Evolutionary conservation across 768 basidiomycete genomes (phyloP).

Genomic region (Coprinellus micaceus): DNA sequence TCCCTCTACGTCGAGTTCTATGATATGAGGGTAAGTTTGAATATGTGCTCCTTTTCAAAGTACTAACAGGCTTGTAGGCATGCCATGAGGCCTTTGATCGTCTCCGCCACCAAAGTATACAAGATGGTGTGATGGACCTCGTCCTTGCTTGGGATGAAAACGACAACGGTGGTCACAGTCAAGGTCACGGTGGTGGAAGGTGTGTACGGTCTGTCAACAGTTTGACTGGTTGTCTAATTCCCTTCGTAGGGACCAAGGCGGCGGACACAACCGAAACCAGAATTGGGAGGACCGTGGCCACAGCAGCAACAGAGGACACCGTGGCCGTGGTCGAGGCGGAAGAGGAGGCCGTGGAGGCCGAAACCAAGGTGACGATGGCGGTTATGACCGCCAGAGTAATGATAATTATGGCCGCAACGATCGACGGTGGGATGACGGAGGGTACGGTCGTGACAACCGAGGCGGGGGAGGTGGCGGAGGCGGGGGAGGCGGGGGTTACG

Average conservation of each 20-base stretch:
- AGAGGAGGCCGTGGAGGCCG: conserved; percentile 37
- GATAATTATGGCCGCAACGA: conserved; percentile 44
- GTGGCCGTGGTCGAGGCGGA: conserved; percentile 41
- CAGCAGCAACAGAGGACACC: conserved; percentile 31
- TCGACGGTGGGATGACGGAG: conserved; percentile 39
- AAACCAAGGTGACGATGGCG: conserved; percentile 25
- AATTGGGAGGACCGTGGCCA: conserved; percentile 46
- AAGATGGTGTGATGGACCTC: conserved; percentile 88
- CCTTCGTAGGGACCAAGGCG: conserved; percentile 29
- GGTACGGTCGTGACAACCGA: conserved; percentile 24
- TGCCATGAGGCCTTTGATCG: conserved; percentile 77
- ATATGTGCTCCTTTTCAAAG: too few species aligned
- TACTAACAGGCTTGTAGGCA: conserved; percentile 55
- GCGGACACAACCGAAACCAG: conserved; percentile 25
- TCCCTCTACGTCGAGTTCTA: conserved; percentile 93
- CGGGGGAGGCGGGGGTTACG: conserved; percentile 39
- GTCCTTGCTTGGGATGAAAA: conserved; percentile 79
- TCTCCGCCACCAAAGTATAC: conserved; percentile 70
- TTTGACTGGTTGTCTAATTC: background rate
- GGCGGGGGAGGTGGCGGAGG: conserved; percentile 22
- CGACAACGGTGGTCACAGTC: conserved; percentile 8
- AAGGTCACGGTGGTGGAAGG: conserved; percentile 25
- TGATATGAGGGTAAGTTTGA: conserved; percentile 70
- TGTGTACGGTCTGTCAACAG: conserved; percentile 15
- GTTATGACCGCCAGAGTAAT: conserved; percentile 47